Percentiles rank a stretch among this genome's conserved stretches.
These are phyloP conservation scores for Leccinum ochraceum DNA, from an alignment of 768 basidiomycete species.

Conservation along the genomic window DNA sequence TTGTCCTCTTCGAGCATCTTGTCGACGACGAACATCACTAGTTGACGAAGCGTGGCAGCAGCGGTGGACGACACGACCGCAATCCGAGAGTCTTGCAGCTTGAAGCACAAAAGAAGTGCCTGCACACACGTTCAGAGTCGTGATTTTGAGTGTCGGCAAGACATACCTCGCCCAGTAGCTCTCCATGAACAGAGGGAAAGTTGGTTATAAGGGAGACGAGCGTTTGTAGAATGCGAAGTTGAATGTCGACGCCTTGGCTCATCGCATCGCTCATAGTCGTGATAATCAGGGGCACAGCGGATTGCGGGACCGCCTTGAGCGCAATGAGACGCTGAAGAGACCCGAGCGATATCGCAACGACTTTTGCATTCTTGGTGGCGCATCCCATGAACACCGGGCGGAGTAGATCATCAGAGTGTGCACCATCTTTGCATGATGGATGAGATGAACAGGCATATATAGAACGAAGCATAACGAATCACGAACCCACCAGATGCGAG, in stretches of 20 bases:
- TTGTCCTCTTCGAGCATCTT: slow-evolving; percentile 84
- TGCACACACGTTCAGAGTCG: slow-evolving; percentile 31
- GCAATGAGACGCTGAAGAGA: slow-evolving; percentile 89
- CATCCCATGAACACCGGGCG: slow-evolving; percentile 93
- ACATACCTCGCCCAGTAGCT: slow-evolving; percentile 78
- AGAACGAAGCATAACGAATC: not conserved
- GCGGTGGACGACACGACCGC: slow-evolving; percentile 97
- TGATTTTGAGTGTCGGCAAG: not conserved
- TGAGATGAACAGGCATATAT: not conserved
- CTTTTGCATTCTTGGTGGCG: slow-evolving; percentile 90
- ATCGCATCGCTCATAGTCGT: slow-evolving; percentile 85
- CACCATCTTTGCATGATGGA: slow-evolving; percentile 51
- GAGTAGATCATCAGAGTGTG: slow-evolving; percentile 79
- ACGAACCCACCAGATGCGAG: slow-evolving; percentile 67
- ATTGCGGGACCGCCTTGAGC: slow-evolving; percentile 81
- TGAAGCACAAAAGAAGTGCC: slow-evolving; percentile 94
- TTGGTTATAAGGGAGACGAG: slow-evolving; percentile 89
- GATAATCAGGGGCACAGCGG: slow-evolving; percentile 76
- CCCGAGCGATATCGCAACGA: slow-evolving; percentile 88
- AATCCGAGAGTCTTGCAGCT: slow-evolving; percentile 91
- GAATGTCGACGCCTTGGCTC: slow-evolving; percentile 95
- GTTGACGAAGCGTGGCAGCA: slow-evolving; percentile 91
- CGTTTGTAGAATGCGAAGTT: slow-evolving; percentile 90
- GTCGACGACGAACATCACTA: slow-evolving; percentile 98
- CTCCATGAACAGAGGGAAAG: slow-evolving; percentile 79